Evolutionary conservation across 2,329 filamentous ascomycete genomes (phyloP).

Genomic region (Aureobasidium sp.): DNA sequence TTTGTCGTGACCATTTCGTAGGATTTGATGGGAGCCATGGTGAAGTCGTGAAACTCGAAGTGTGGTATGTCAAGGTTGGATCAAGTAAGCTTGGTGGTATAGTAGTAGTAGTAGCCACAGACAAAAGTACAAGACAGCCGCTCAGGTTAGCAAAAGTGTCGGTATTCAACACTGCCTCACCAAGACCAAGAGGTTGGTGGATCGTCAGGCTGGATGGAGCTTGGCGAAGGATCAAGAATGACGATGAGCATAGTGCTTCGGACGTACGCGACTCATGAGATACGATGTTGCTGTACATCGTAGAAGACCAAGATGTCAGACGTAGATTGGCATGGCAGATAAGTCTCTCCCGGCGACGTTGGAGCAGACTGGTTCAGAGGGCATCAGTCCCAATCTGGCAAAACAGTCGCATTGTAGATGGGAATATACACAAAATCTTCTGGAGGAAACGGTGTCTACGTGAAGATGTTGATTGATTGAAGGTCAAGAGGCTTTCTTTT

Average conservation of each 20-base stretch:
- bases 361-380: background rate
- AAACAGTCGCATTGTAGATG: too few relatives aligned
- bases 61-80: background rate
- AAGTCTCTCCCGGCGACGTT: background rate
- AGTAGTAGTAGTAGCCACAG: too few relatives aligned
- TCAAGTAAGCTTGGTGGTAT: background rate
- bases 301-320: background rate
- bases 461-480: too few relatives aligned
- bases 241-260: background rate
- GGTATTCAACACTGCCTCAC: background rate
- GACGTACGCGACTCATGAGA: background rate
- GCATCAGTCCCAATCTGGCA: too few relatives aligned
- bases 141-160: background rate
- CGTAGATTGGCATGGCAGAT: background rate
- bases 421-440: too few relatives aligned
- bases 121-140: background rate
- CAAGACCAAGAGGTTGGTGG: background rate
- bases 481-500: too few relatives aligned
- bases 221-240: slow-evolving; percentile 2
- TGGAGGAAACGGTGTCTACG: background rate
- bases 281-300: too few relatives aligned
- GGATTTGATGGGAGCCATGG: background rate
- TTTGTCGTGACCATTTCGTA: background rate
- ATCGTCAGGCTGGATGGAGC: background rate
- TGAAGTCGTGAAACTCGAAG: background rate